Conservation (phyloP, 768 basidiomycete species). For the Pleurotus tuoliensis region DNA sequence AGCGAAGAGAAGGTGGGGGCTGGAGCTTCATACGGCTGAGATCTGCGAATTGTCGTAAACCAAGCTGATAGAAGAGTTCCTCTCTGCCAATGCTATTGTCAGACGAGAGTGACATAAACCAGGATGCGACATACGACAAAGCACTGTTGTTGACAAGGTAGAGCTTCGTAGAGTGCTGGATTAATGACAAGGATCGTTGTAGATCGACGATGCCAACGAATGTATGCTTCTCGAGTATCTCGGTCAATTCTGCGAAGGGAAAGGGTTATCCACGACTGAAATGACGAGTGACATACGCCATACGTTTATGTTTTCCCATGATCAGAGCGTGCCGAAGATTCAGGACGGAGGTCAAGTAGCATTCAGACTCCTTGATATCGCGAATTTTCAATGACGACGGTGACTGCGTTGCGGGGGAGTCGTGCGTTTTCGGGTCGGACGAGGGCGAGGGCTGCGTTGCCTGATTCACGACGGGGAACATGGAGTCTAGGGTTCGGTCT, state of each 20-base stretch:
- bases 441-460: constrained; percentile 31
- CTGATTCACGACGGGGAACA: constrained; percentile 74
- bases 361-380: constrained; percentile 72
- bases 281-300: constrained; percentile 18
- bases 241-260: constrained; percentile 60
- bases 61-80: constrained; percentile 94
- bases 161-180: constrained; percentile 86
- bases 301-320: constrained; percentile 69
- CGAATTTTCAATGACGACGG: constrained; percentile 27
- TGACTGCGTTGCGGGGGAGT: constrained; percentile 12
- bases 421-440: constrained; percentile 14
- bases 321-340: constrained; percentile 55
- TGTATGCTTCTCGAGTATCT: constrained; percentile 81
- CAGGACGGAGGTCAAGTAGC: constrained; percentile 71
- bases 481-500: constrained; percentile 91
- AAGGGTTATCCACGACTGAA: background rate
- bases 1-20: constrained; percentile 71
- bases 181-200: constrained; percentile 65
- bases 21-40: constrained; percentile 74
- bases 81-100: constrained; percentile 46
- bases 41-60: constrained; percentile 86
- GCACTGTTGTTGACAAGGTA: constrained; percentile 86
- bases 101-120: background rate
- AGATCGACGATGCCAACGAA: constrained; percentile 92
- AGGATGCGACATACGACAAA: constrained; percentile 51